Conservation (phyloP, 768 basidiomycete genomes). For the Jaapia argillacea region DNA sequence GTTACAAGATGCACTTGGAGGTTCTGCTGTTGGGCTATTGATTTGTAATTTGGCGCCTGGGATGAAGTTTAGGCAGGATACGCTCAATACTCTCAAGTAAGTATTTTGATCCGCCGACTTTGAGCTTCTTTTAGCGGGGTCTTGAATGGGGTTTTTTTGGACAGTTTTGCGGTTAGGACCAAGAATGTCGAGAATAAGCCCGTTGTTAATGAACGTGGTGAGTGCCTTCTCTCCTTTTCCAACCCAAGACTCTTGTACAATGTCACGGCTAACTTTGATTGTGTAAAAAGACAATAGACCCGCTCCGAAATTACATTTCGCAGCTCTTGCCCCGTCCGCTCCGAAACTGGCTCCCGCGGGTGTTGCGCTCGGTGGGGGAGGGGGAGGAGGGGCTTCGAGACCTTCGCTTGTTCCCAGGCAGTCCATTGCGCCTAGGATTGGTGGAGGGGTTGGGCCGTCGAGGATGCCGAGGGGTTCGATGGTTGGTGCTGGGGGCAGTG, state of each 20-base stretch:
- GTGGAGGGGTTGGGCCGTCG: conserved; percentile 8
- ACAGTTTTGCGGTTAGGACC: conserved; percentile 71
- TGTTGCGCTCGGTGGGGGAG: conserved; percentile 10
- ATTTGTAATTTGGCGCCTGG: conserved; percentile 87
- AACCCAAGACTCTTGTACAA: too few relatives aligned
- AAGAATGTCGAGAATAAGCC: conserved; percentile 84
- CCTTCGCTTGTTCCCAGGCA: too few relatives aligned
- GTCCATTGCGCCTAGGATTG: too few relatives aligned
- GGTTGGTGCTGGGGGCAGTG: conserved; percentile 1
- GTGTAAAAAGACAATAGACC: conserved; percentile 42
- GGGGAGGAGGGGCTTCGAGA: neutral
- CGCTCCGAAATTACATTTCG: conserved; percentile 50
- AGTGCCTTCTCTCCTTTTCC: too few relatives aligned
- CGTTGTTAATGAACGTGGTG: conserved; percentile 69
- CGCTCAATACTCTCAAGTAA: conserved; percentile 86
- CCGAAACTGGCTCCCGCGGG: conserved; percentile 34
- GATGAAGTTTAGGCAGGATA: conserved; percentile 73
- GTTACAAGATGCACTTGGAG: conserved; percentile 85
- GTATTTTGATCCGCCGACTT: neutral
- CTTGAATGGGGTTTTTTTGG: conserved; percentile 7
- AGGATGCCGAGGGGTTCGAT: conserved; percentile 8
- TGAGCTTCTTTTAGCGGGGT: neutral
- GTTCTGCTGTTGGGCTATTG: conserved; percentile 66
- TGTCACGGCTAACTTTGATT: neutral
- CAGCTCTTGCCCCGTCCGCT: conserved; percentile 43